Percentiles rank a stretch among this genome's conserved stretches.
Evolutionary conservation across 371 early-diverging fungal genomes (phyloP).

Genomic region (Dentiscutata heterogama): DNA sequence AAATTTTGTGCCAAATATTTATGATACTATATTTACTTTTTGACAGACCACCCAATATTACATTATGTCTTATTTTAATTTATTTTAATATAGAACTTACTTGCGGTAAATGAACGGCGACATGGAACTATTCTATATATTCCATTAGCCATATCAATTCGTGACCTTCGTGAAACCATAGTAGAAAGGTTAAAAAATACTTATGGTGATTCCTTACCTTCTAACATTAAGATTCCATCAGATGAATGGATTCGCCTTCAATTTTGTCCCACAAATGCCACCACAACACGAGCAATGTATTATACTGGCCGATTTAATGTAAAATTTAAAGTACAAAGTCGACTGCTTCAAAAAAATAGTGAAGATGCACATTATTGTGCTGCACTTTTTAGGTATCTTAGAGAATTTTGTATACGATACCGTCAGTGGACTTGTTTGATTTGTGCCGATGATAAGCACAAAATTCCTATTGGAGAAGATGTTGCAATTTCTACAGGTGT

Average conservation of each 20-base stretch:
- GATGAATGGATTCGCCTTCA: not conserved
- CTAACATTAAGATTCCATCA: not conserved
- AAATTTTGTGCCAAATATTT: too few relatives aligned
- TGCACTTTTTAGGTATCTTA: not conserved
- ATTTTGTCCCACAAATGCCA: not conserved
- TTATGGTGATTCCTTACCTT: not conserved
- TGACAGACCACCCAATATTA: too few relatives aligned
- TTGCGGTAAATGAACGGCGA: not conserved
- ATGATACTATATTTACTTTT: too few relatives aligned
- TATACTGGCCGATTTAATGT: not conserved
- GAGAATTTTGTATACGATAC: not conserved
- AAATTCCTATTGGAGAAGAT: slow-evolving; percentile 9
- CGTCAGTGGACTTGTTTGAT: not conserved
- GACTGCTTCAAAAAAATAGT: not conserved
- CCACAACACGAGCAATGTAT: not conserved
- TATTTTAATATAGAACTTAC: not conserved
- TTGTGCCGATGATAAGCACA: slow-evolving; percentile 15
- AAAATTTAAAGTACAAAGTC: not conserved
- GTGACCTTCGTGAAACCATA: not conserved
- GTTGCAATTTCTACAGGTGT: not conserved
- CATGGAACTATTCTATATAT: slow-evolving; percentile 1
- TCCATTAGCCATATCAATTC: not conserved
- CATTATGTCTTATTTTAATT: too few relatives aligned
- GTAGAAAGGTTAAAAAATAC: not conserved
- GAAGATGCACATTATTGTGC: not conserved